Evolutionary conservation across 1,139 yeast species (phyloP).

Genomic region (Wickerhamiella pararugosa): DNA sequence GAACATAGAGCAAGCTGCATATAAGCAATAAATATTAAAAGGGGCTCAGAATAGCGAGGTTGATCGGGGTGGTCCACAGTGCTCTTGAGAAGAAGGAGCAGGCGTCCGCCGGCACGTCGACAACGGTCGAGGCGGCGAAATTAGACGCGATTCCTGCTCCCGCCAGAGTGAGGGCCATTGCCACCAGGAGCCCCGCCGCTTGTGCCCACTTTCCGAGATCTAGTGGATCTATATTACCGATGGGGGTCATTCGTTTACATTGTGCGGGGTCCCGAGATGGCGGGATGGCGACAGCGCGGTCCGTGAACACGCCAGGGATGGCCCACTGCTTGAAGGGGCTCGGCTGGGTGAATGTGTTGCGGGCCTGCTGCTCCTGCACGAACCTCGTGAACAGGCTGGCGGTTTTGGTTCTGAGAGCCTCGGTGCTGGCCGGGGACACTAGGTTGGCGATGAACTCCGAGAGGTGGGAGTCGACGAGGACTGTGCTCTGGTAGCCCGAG

Average conservation of each 20-base stretch:
- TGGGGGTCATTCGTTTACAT: constrained; percentile 9
- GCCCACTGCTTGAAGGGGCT: neutral
- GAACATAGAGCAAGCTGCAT: neutral
- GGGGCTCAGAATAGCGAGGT: neutral
- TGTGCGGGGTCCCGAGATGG: neutral
- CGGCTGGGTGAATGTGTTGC: constrained; percentile 4
- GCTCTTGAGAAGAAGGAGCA: neutral
- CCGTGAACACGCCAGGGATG: neutral
- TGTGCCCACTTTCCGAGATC: constrained; percentile 13
- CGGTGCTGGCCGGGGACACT: constrained; percentile 7
- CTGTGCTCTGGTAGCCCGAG: constrained; percentile 8
- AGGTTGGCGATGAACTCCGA: constrained; percentile 4
- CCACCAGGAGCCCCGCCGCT: constrained; percentile 8
- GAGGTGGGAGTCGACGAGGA: constrained; percentile 10
- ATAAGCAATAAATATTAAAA: neutral
- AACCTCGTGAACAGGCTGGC: constrained; percentile 8
- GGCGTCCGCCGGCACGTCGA: neutral
- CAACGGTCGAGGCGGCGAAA: neutral
- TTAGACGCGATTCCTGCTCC: constrained; percentile 2
- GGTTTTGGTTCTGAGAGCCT: constrained; percentile 5
- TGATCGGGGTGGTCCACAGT: neutral
- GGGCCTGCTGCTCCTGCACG: constrained; percentile 5
- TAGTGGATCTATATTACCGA: constrained; percentile 15
- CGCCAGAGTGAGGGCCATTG: constrained; percentile 7
- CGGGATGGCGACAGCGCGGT: neutral